A percentile compares a stretch with the other conserved stretches of the same genome.
These are phyloP conservation scores for Cryphonectria japonica DNA, from an alignment of 2,329 filamentous ascomycete species.

Conservation along the genomic window DNA sequence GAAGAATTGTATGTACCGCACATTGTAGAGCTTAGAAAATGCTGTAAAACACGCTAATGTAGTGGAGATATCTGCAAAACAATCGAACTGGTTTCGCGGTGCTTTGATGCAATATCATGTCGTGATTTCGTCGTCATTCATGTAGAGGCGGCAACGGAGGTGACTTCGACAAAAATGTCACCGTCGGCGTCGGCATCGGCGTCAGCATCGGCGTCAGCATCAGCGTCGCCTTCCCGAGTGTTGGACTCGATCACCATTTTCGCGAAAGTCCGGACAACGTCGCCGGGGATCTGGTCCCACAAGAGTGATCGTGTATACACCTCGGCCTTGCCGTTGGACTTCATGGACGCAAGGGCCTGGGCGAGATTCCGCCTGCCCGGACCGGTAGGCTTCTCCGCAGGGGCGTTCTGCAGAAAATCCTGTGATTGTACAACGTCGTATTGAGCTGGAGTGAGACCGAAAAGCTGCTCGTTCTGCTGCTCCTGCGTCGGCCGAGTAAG, in stretches of 20 bases:
- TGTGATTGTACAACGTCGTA: slow-evolving; percentile 84
- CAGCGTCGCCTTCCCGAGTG: slow-evolving; percentile 46
- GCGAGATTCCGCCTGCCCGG: slow-evolving; percentile 75
- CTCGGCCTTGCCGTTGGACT: slow-evolving; percentile 75
- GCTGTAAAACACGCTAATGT: slow-evolving; percentile 33
- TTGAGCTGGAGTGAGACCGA: slow-evolving; percentile 82
- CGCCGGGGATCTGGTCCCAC: slow-evolving; percentile 90
- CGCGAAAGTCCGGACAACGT: slow-evolving; percentile 91
- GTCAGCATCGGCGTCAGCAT: background rate
- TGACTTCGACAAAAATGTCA: background rate
- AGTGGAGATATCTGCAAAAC: slow-evolving; percentile 27
- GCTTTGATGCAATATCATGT: slow-evolving; percentile 27
- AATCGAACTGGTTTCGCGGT: slow-evolving; percentile 30
- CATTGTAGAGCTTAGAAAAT: slow-evolving; percentile 11
- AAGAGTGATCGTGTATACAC: slow-evolving; percentile 91
- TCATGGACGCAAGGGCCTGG: slow-evolving; percentile 80
- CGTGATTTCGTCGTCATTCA: slow-evolving; percentile 41
- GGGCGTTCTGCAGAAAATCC: slow-evolving; percentile 67
- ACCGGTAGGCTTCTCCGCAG: slow-evolving; percentile 57
- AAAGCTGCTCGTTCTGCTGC: slow-evolving; percentile 86
- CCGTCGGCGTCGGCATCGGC: background rate
- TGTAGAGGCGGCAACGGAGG: slow-evolving; percentile 35
- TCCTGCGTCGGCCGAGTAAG: slow-evolving; percentile 78
- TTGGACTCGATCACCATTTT: slow-evolving; percentile 84
- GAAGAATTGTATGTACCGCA: slow-evolving; percentile 26